Percentiles rank a stretch among this genome's conserved stretches.
Evolutionary conservation across 2,329 filamentous ascomycete genomes (phyloP).

Genomic region (Colletotrichum spinosum): DNA sequence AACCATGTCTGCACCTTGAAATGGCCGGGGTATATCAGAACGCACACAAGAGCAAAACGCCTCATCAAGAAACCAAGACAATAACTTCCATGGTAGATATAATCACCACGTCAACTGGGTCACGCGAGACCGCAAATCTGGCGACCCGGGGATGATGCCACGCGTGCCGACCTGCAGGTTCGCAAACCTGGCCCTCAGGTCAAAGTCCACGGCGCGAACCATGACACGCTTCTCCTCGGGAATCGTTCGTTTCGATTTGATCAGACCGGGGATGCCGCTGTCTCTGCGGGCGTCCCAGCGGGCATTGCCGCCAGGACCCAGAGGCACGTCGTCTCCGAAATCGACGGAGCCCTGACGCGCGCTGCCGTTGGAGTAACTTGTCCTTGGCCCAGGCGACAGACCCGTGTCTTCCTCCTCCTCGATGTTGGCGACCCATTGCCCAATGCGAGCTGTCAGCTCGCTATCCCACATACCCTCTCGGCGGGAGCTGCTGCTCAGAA

Average conservation of each 20-base stretch:
- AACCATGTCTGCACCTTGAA: conserved; percentile 10
- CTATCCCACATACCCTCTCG: conserved; percentile 79
- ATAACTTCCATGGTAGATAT: not conserved
- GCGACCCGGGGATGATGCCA: conserved; percentile 58
- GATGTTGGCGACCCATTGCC: conserved; percentile 65
- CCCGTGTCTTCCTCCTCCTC: conserved; percentile 60
- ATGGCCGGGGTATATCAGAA: conserved; percentile 37
- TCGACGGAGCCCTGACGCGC: conserved; percentile 45
- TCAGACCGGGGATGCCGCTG: conserved; percentile 40
- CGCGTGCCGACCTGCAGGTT: conserved; percentile 66
- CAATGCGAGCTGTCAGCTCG: conserved; percentile 66
- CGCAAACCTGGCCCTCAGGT: conserved; percentile 63
- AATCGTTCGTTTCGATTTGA: conserved; percentile 47
- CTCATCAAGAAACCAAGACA: not conserved
- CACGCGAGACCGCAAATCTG: conserved; percentile 59
- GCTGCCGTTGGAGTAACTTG: conserved; percentile 38
- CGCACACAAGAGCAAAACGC: conserved; percentile 8
- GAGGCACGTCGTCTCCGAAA: conserved; percentile 45
- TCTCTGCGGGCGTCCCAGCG: conserved; percentile 49
- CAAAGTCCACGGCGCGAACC: conserved; percentile 67
- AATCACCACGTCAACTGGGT: conserved; percentile 61
- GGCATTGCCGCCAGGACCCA: conserved; percentile 59
- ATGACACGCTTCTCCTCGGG: conserved; percentile 67
- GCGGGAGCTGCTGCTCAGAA: conserved; percentile 69
- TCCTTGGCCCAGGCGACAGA: conserved; percentile 43